These are phyloP conservation scores for Linum lewisii DNA, from an alignment of 345 rosid genomes.

Conservation along the genomic window DNA sequence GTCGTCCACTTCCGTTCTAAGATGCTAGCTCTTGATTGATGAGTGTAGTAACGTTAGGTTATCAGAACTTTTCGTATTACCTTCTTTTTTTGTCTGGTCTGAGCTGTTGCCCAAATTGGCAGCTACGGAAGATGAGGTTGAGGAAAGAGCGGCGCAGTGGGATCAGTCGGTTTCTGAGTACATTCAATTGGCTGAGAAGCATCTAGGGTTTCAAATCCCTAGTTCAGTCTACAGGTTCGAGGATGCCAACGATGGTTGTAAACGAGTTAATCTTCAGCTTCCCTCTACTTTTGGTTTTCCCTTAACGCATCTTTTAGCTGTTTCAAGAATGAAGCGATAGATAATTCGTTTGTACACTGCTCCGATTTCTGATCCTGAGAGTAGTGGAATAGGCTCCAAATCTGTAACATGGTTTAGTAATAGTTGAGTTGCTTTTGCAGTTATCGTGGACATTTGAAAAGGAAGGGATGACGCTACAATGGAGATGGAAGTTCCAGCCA, in stretches of 20 bases:
- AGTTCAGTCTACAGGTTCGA: conserved; percentile 53
- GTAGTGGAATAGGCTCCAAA: background rate
- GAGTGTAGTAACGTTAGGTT: too few species aligned
- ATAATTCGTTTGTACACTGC: background rate
- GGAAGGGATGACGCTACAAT: conserved; percentile 78
- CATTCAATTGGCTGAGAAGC: conserved; percentile 57
- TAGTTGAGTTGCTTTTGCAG: conserved; percentile 25
- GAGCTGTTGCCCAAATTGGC: conserved; percentile 3
- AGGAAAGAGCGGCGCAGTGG: conserved; percentile 79
- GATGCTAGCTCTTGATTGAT: too few species aligned
- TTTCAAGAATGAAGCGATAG: background rate
- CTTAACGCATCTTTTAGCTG: background rate
- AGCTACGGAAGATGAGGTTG: conserved; percentile 69
- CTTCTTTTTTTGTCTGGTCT: background rate
- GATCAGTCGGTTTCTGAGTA: conserved; percentile 66
- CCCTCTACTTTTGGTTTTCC: background rate
- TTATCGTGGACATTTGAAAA: conserved; percentile 88
- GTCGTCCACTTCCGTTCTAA: too few species aligned
- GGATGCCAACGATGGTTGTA: conserved; percentile 62
- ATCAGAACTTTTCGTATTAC: background rate
- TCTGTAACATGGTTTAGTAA: background rate
- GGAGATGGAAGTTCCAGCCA: conserved; percentile 82
- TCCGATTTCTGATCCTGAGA: background rate
- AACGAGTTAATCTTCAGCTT: conserved; percentile 40
- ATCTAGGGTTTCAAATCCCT: conserved; percentile 74